Conservation (phyloP, 2,329 filamentous ascomycete species). For the Venturia asperata region DNA sequence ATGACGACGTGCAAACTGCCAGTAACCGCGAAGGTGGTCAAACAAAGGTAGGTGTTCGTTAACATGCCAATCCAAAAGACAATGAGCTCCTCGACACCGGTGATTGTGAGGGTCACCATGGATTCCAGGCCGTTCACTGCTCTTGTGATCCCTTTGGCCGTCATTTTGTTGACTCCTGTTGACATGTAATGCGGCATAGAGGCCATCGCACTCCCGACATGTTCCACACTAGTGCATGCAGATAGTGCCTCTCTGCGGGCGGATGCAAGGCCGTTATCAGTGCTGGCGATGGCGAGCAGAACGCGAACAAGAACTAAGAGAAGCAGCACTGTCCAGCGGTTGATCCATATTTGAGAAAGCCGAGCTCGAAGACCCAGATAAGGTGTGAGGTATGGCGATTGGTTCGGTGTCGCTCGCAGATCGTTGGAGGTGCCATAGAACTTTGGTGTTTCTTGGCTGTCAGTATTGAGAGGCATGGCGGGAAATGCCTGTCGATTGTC, state of each 20-base stretch:
- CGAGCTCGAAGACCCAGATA: slow-evolving; percentile 76
- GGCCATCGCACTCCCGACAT: slow-evolving; percentile 88
- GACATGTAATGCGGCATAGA: slow-evolving; percentile 97
- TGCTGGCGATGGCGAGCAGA: slow-evolving; percentile 64
- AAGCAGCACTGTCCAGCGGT: slow-evolving; percentile 89
- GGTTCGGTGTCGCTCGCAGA: slow-evolving; percentile 52
- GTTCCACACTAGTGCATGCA: slow-evolving; percentile 87
- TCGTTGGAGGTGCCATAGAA: slow-evolving; percentile 50
- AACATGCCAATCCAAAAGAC: slow-evolving; percentile 90
- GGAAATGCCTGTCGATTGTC: slow-evolving; percentile 48
- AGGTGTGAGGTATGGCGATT: slow-evolving; percentile 64
- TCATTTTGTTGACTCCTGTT: slow-evolving; percentile 77
- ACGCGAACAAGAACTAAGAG: slow-evolving; percentile 77
- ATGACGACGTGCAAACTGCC: slow-evolving; percentile 69
- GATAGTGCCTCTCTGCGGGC: slow-evolving; percentile 77
- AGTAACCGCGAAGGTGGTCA: slow-evolving; percentile 75
- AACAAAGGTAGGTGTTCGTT: slow-evolving; percentile 81
- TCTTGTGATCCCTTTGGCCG: slow-evolving; percentile 70
- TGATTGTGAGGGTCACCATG: slow-evolving; percentile 71
- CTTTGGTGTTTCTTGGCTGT: slow-evolving; percentile 55
- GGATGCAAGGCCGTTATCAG: slow-evolving; percentile 66
- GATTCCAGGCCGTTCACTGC: slow-evolving; percentile 73
- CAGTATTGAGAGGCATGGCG: slow-evolving; percentile 51
- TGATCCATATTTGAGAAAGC: slow-evolving; percentile 94
- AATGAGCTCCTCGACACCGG: slow-evolving; percentile 77